Evolutionary conservation across 495 filamentous ascomycete species (phyloP), one percentile per base, ranked within the genome.

Genomic region (Aspergillus haitiensis): DNA sequence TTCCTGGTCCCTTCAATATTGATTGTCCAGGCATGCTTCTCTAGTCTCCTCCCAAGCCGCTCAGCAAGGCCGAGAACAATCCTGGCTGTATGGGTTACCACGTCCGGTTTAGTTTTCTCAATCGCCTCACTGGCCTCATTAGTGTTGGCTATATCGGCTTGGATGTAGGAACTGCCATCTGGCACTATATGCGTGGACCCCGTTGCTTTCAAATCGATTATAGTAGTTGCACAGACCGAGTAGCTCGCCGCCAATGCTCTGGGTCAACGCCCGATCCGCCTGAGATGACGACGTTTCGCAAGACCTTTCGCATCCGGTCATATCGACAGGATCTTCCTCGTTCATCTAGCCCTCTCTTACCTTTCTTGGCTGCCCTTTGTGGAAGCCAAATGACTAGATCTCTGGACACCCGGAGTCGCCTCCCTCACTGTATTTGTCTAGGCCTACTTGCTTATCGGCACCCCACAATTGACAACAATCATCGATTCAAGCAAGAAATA

Each of bases 1-100:
- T 86, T 83, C 51, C 70, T 72, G 18, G 84, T 84, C 55, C 85
- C 85, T 31, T 80, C 78, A 35, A 86, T 72, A 70, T 89, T 88
- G 54, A 82, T 71, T 36, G 66, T 72, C 70, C 76, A 75, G 9
- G 76, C 70, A 39, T 66, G 61, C 31, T 61, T 61, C 61, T 76
- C 70, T 47, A 73, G 58, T 52, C 65, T 66, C 42, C 78, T 70
- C 21, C 67, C 63, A 58, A 77, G 81, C 33, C 78, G 72, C 51
- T 77, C 73, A 12, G 66, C 61, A 18, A 81, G 65, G 47, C 47
- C 60, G 11, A 78, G 80, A 11, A 81, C 72, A 16, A 81, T 59
- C 5, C 79, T 78, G 16, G 78, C 76, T 33, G 80, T 68, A 40
- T 80, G 75, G 53, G 81, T 76, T 61, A 84, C 67, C 40, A 78